phyloP scores from a whole-genome alignment of 179 eudicot genomes.

The Silene vulgaris region DNA sequence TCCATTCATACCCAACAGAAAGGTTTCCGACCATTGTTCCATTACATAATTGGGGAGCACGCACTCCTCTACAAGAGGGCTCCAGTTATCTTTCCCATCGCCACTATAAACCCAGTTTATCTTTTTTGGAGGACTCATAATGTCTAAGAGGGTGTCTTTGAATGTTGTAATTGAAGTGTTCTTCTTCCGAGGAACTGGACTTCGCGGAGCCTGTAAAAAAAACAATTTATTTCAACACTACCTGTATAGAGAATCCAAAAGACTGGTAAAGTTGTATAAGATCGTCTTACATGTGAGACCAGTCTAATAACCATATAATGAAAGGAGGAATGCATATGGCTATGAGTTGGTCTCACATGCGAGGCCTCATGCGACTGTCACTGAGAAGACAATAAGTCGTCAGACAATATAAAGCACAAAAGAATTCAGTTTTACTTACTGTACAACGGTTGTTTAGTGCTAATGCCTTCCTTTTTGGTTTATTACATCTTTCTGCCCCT shows the following conservation, averaged over 20 bases:
- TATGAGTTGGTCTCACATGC: background rate
- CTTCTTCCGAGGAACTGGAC: constrained; percentile 36
- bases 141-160: constrained; percentile 32
- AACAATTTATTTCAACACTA: constrained; percentile 1
- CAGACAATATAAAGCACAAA: background rate
- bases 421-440: constrained; percentile 30
- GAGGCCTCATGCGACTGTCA: no score
- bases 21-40: constrained; percentile 65
- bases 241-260: background rate
- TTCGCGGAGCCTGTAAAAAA: constrained; percentile 28
- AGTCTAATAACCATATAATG: background rate
- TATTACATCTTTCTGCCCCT: constrained; percentile 15
- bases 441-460: constrained; percentile 33
- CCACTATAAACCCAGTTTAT: constrained; percentile 66
- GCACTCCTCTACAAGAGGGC: constrained; percentile 51
- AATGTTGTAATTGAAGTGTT: constrained; percentile 25
- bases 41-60: constrained; percentile 52
- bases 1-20: constrained; percentile 48
- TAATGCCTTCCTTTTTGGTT: constrained; percentile 32
- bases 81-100: constrained; percentile 52
- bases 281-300: no score
- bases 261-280: no score
- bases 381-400: background rate
- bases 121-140: constrained; percentile 47
- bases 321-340: background rate